Percentiles rank a stretch among this genome's conserved stretches.
phyloP scores from a whole-genome alignment of 805 yeast species.

The Blastobotrys muscicola region DNA sequence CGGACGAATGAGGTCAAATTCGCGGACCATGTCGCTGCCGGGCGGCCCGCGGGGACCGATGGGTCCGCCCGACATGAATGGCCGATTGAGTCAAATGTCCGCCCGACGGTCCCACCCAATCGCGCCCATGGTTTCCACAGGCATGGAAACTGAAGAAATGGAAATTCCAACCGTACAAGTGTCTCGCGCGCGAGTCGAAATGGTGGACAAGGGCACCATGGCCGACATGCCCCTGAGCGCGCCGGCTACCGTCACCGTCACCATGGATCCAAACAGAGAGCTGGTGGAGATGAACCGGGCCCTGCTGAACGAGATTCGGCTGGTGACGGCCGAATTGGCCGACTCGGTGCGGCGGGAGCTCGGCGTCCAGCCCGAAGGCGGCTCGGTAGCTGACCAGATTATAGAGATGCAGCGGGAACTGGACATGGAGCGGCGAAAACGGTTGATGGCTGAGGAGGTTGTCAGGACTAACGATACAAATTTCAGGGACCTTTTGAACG shows the following conservation, averaged over 20 bases:
- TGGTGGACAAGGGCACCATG: constrained; percentile 20
- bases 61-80: too few relatives aligned
- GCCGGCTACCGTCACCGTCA: constrained; percentile 11
- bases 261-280: constrained; percentile 9
- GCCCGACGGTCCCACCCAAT: too few relatives aligned
- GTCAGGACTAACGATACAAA: constrained; percentile 6
- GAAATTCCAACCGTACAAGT: too few relatives aligned
- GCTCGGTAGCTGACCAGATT: constrained; percentile 13
- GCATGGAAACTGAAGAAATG: too few relatives aligned
- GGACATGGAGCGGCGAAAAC: constrained; percentile 25
- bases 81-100: too few relatives aligned
- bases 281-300: constrained; percentile 14
- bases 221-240: constrained; percentile 8
- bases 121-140: too few relatives aligned
- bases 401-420: constrained; percentile 23
- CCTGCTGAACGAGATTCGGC: constrained; percentile 26
- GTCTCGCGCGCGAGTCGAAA: not conserved
- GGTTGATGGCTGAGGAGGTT: constrained; percentile 19
- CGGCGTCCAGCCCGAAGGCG: constrained; percentile 13
- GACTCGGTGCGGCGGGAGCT: constrained; percentile 30
- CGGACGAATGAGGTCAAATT: too few relatives aligned
- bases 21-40: too few relatives aligned
- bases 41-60: too few relatives aligned
- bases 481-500: constrained; percentile 1
- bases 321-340: constrained; percentile 29